Evolutionary conservation across 2,329 filamentous ascomycete species (phyloP), one percentile per base, ranked within the genome.

Genomic region (Diaporthe caulivora): DNA sequence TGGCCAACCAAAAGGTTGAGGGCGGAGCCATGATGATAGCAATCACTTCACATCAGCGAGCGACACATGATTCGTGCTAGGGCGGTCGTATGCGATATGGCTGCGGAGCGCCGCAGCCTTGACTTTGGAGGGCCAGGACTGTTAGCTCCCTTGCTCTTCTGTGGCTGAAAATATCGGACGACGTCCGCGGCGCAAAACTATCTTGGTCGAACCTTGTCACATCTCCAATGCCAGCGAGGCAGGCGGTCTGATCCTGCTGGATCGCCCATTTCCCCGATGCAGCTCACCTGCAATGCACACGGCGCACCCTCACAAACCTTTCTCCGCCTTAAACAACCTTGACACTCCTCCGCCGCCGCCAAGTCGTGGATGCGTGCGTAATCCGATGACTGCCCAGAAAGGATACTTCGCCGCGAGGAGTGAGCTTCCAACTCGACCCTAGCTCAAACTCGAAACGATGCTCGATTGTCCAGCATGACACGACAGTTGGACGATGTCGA

Each of bases 51-150:
- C 44, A 53, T n/a, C 17, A 44, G 18, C 31, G 69, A 72, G 69
- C 60, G 65, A 44, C 44, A 74, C 60, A 70, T 74, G 72, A 67
- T 74, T 74, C 72, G 72, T 74, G 72, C 62, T 65, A 44, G 34
- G 10, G 68, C 40, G 29, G 17, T 53, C 62, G 62, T 40, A 40
- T 44, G 62, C 62, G n/a, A 54, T 34, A 55, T 68, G 71, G 54
- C 55, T 44, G 65, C 70, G 70, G 51, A 49, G 58, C 67, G 65
- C 73, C 70, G 71, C 70, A 74, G 70, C 71, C 65, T 70, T 40
- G 47, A 67, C 62, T 53, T 40, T n/a, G 15, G 44, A 34, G 29
- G 44, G 26, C 47, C 62, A 67, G 47, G 34, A 60, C 49, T 53
- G 62, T 31, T 67, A 13, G 44, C 31, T 67, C 62, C 47, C 47